Conservation (phyloP, 2,329 filamentous ascomycete species). For the Fusarium sp. region DNA sequence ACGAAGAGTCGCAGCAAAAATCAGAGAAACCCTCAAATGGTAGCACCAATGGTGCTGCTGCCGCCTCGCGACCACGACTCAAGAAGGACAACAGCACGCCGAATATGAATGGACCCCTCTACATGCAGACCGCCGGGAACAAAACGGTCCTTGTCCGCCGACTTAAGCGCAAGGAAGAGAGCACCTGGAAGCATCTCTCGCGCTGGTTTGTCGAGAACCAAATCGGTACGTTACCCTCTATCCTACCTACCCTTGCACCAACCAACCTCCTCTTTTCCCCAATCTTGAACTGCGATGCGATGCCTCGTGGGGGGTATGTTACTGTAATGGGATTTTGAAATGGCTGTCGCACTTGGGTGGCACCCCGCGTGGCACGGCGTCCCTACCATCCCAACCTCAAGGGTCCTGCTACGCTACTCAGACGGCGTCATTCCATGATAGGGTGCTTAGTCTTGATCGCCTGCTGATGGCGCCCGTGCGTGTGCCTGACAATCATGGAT, state of each 20-base stretch:
- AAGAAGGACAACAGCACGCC: constrained; percentile 54
- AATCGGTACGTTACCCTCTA: constrained; percentile 72
- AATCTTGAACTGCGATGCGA: constrained; percentile 15
- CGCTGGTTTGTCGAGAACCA: constrained; percentile 84
- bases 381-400: constrained; percentile 30
- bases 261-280: constrained; percentile 22
- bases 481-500: constrained; percentile 7
- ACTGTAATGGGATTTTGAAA: constrained; percentile 27
- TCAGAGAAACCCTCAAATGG: constrained; percentile 17
- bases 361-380: constrained; percentile 48
- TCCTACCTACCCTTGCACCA: neutral
- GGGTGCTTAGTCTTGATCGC: constrained; percentile 13
- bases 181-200: constrained; percentile 72
- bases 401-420: constrained; percentile 31
- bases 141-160: constrained; percentile 70
- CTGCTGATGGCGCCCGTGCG: constrained; percentile 24
- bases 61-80: constrained; percentile 48
- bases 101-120: constrained; percentile 70
- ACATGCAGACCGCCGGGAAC: constrained; percentile 67
- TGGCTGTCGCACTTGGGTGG: constrained; percentile 33
- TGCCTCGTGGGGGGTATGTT: constrained; percentile 15
- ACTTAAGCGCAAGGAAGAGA: constrained; percentile 73
- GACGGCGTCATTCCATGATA: constrained; percentile 35
- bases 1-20: constrained; percentile 13
- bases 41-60: constrained; percentile 33